phyloP scores from a whole-genome alignment of 169 alveolate genomes.

The Plasmodium knowlesi region DNA sequence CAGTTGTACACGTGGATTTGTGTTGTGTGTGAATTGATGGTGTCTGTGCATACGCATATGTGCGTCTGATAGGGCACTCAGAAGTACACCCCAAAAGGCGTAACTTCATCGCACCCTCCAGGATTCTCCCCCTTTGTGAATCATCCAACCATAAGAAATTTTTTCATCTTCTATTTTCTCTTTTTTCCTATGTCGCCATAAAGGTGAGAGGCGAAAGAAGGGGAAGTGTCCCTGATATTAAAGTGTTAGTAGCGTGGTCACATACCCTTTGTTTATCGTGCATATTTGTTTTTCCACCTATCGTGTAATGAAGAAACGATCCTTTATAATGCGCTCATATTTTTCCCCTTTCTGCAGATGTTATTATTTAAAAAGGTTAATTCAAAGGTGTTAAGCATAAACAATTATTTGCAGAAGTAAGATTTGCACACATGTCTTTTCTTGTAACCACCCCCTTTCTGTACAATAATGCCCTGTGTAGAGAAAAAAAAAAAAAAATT shows the following conservation, averaged over 20 bases:
- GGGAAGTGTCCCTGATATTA: not conserved
- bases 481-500: no score
- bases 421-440: not conserved
- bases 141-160: not conserved
- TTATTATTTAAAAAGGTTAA: slow-evolving; percentile 69
- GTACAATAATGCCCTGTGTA: not conserved
- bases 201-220: not conserved
- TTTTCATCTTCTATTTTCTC: not conserved
- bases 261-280: not conserved
- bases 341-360: slow-evolving; percentile 16
- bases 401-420: slow-evolving; percentile 72
- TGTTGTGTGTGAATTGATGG: not conserved
- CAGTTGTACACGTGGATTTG: not conserved
- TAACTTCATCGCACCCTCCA: not conserved
- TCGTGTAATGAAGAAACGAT: not conserved
- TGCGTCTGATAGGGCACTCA: not conserved
- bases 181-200: not conserved
- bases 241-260: not conserved
- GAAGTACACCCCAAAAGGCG: not conserved
- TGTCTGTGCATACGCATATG: not conserved
- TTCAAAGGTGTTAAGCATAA: slow-evolving; percentile 74
- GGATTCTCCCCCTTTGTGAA: not conserved
- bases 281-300: not conserved
- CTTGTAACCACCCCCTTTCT: not conserved
- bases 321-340: not conserved